Conservation (phyloP, 306 rosid species). For the Castanea sativa region DNA sequence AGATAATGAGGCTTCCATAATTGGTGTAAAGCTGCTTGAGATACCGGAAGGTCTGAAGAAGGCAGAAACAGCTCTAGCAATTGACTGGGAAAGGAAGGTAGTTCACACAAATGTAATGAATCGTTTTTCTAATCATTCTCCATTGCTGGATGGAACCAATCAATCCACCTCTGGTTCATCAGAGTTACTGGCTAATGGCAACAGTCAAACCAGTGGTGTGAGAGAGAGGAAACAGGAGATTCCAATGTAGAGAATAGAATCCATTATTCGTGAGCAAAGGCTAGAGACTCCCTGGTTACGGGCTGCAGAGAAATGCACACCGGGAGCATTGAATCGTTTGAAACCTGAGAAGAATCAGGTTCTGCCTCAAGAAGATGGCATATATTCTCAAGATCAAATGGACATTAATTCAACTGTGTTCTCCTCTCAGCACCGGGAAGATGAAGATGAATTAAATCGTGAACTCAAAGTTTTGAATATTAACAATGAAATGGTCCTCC, state of each 20-base stretch:
- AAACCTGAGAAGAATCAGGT: constrained; percentile 96
- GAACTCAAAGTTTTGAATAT: constrained; percentile 53
- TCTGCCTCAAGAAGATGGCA: constrained; percentile 85
- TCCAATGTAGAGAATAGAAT: constrained; percentile 90
- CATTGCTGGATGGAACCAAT: constrained; percentile 49
- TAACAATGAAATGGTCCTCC: constrained; percentile 54
- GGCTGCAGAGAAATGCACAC: constrained; percentile 86
- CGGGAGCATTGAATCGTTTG: constrained; percentile 71
- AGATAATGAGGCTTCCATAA: constrained; percentile 53
- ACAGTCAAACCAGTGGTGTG: constrained; percentile 29
- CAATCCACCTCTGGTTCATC: constrained; percentile 57
- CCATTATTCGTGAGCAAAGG: constrained; percentile 90
- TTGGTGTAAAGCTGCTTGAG: constrained; percentile 45
- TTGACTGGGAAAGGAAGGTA: constrained; percentile 45
- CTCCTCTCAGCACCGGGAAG: constrained; percentile 72
- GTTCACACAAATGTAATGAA: constrained; percentile 34
- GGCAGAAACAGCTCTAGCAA: constrained; percentile 27
- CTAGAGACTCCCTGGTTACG: constrained; percentile 96
- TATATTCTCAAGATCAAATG: constrained; percentile 49
- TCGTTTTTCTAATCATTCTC: constrained; percentile 50
- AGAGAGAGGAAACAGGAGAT: constrained; percentile 57
- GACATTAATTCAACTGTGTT: constrained; percentile 57
- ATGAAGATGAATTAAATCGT: constrained; percentile 57
- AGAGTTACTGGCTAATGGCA: constrained; percentile 52
- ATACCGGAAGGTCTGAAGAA: constrained; percentile 35